Evolutionary conservation across 1,284 basidiomycete genomes (phyloP).

Genomic region (Melampsora americana): DNA sequence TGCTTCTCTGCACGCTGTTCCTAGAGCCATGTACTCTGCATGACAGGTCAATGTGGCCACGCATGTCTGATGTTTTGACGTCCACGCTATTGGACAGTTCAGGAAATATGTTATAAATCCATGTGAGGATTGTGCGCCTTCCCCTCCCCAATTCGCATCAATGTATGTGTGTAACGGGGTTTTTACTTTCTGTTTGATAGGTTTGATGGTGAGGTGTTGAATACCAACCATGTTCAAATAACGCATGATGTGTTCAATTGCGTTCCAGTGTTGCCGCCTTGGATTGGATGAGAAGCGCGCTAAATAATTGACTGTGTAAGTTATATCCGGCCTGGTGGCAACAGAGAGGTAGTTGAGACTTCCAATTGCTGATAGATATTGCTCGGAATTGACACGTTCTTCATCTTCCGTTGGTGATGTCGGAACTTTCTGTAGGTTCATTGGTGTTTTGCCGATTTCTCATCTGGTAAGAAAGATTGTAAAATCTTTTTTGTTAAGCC

Average conservation of each 20-base stretch:
- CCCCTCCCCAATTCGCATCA: no score
- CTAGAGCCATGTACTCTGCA: no score
- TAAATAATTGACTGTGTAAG: not conserved
- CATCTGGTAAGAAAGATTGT: no score
- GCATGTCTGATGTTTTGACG: no score
- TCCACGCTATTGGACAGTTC: no score
- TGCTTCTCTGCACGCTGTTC: no score
- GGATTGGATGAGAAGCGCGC: not conserved
- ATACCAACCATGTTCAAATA: not conserved
- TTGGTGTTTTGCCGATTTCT: no score
- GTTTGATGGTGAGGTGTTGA: not conserved
- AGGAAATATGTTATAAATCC: no score
- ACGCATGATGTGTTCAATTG: not conserved
- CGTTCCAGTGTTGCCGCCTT: not conserved
- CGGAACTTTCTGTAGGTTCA: no score
- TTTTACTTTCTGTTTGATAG: not conserved
- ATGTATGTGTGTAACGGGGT: not conserved
- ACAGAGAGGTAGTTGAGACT: conserved; percentile 2
- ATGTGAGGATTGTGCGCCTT: no score
- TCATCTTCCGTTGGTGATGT: not conserved
- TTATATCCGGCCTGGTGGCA: not conserved
- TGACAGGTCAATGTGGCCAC: no score
- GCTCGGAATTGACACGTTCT: not conserved
- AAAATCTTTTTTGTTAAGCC: no score
- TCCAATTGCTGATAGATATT: not conserved